Percentiles rank a stretch among this genome's conserved stretches.
These are phyloP conservation scores for Oryza glumipatula DNA, from an alignment of 176 grass and related monocot species.

Conservation along the genomic window DNA sequence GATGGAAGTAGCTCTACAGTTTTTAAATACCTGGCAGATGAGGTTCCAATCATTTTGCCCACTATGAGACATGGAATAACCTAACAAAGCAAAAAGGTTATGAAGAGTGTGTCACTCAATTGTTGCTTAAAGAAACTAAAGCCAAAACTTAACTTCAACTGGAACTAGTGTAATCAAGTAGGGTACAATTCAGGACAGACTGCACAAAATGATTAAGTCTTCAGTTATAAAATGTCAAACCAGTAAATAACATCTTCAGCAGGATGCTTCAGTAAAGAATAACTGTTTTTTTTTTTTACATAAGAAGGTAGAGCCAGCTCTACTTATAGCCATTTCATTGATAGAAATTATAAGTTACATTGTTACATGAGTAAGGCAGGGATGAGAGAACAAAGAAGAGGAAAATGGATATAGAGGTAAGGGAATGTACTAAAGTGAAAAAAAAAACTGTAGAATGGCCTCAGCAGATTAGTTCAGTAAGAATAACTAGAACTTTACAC, in stretches of 20 bases:
- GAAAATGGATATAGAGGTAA: no score
- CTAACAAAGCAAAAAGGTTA: neutral
- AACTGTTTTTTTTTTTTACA: no score
- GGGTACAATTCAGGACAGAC: constrained; percentile 18
- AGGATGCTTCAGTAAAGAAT: constrained; percentile 13
- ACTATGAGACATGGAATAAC: constrained; percentile 14
- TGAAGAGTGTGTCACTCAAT: constrained; percentile 2
- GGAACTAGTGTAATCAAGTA: neutral
- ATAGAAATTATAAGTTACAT: no score
- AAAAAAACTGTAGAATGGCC: no score
- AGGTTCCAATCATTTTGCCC: constrained; percentile 33
- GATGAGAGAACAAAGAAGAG: no score
- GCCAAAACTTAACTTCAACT: constrained; percentile 15
- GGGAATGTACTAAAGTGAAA: no score
- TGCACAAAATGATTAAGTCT: constrained; percentile 17
- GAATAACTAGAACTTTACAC: neutral
- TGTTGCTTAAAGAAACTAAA: constrained; percentile 33
- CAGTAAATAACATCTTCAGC: neutral
- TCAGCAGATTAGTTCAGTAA: neutral
- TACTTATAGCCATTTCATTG: no score
- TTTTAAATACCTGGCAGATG: constrained; percentile 15
- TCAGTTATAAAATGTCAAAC: neutral
- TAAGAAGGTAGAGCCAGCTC: no score
- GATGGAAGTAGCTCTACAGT: constrained; percentile 2
- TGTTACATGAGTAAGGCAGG: no score